A percentile compares a stretch with the other conserved stretches of the same genome.
Evolutionary conservation across 164 flowering plant species (phyloP).

Genomic region (Vitis labrusca): DNA sequence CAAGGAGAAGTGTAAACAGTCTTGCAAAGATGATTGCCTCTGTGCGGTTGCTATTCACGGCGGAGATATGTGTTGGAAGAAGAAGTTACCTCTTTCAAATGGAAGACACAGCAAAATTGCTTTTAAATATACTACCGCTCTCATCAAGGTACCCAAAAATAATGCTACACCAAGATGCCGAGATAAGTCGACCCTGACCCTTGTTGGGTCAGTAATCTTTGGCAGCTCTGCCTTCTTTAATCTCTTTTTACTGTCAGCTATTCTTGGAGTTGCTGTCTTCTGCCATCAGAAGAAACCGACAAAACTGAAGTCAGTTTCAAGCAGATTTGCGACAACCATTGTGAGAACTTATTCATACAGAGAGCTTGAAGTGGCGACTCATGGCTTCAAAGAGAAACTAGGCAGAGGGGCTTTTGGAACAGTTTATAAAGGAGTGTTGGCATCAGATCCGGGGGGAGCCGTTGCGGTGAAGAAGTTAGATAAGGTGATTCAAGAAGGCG

Average conservation of each 20-base stretch:
- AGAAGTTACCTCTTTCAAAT: constrained; percentile 18
- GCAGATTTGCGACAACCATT: neutral
- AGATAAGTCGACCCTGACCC: too few relatives aligned
- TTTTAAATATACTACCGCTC: neutral
- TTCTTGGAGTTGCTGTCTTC: neutral
- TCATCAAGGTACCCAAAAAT: too few relatives aligned
- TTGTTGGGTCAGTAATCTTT: neutral
- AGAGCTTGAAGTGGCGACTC: constrained; percentile 14
- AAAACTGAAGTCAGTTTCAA: neutral
- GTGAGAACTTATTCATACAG: constrained; percentile 9
- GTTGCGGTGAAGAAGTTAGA: constrained; percentile 17
- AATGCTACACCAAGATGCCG: too few relatives aligned
- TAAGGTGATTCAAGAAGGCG: neutral
- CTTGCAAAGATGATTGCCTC: constrained; percentile 10
- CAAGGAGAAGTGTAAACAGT: neutral
- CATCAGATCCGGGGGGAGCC: neutral
- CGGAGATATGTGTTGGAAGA: constrained; percentile 1
- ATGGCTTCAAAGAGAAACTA: constrained; percentile 10
- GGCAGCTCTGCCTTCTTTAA: constrained; percentile 8
- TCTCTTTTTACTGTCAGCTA: neutral
- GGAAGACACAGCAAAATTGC: neutral
- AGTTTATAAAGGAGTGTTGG: constrained; percentile 10
- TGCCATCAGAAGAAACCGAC: neutral
- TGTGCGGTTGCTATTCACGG: constrained; percentile 12
- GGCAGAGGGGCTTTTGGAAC: constrained; percentile 19